Conservation (phyloP, 208 protist species). For the Leishmania martiniquensis region DNA sequence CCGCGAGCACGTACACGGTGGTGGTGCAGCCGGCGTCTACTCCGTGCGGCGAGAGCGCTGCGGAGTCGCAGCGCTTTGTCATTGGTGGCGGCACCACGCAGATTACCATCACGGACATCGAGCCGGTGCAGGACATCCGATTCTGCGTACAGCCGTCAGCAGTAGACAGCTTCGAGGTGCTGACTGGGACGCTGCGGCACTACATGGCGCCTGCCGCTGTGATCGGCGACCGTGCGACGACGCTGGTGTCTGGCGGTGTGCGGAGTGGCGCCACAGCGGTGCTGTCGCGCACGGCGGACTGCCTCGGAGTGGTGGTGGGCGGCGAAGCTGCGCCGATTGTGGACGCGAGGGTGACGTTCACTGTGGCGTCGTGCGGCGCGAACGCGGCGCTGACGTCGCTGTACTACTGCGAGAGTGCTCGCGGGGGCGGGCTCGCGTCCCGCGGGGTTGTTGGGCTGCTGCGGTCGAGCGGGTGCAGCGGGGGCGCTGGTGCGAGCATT, state of each 20-base stretch:
- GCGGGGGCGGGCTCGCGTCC: conserved; percentile 29
- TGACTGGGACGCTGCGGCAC: conserved; percentile 30
- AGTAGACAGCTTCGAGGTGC: conserved; percentile 33
- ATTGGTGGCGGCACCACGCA: conserved; percentile 3
- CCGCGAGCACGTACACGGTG: conserved; percentile 7
- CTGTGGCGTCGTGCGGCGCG: conserved; percentile 38
- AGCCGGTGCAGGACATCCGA: conserved; percentile 12
- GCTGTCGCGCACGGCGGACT: conserved; percentile 37
- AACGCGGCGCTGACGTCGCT: conserved; percentile 26
- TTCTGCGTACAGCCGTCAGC: conserved; percentile 34
- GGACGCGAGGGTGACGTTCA: conserved; percentile 34
- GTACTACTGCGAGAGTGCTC: conserved; percentile 72
- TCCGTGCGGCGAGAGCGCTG: conserved; percentile 30
- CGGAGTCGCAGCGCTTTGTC: conserved; percentile 33
- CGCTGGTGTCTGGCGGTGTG: conserved; percentile 32
- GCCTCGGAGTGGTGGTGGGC: conserved; percentile 37
- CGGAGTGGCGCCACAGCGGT: conserved; percentile 30
- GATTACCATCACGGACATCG: conserved; percentile 33
- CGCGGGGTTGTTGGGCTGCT: conserved; percentile 56
- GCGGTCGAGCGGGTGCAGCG: conserved; percentile 36
- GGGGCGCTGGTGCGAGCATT: conserved; percentile 42
- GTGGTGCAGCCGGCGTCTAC: conserved; percentile 22
- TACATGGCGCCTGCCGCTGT: conserved; percentile 69
- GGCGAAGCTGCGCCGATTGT: conserved; percentile 20
- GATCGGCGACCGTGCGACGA: conserved; percentile 40